Base-by-base conservation (phyloP, 2,329 filamentous ascomycete species). In the Mycocentrospora acerina region DNA sequence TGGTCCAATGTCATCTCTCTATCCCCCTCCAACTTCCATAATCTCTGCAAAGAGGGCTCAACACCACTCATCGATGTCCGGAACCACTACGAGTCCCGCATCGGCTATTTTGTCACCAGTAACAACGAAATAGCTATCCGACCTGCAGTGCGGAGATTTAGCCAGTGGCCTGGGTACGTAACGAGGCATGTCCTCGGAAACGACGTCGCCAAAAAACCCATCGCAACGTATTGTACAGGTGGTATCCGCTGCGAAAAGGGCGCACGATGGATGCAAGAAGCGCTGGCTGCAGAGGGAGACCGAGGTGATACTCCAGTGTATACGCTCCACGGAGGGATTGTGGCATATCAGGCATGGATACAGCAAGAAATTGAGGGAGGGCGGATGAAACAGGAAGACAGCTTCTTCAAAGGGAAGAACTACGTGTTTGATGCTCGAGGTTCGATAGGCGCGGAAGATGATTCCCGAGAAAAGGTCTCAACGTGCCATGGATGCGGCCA, bases 371-470 rank as follows among this genome's bases (percentile, higher is more conserved):
- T 58, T 13, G 19, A 19, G 7, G 40, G 35, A 9, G 51, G 54
- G 10, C 40, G 50, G 25, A 56, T 48, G 28, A 45, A 18, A 9
- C 25, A 40, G 2, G 43, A 46, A 12, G 52, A 56, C 7, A 51
- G 52, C 16, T 44, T 56, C 24, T 58, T 58, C 40, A 56, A 51
- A 28, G 54, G 54, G 1, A 46, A 29, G 11, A 58, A 58, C 22
- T 58, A 58, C 28, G 54, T 58, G 2, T 58, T 58, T 15, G 54
- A 58, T 41, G 54, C 40, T 10, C 40, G 54, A 39, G 54, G 52
- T 5, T 51, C 53, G 4, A 50, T 53, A 14, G 48, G 50, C 10
- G 31, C 31, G n/a, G 15, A 13, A 3, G 15, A 4, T 13, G 29
- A 32, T 13, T 12, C 5, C 3, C 30, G 34, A 15, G 37, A 44